Evolutionary conservation across 768 basidiomycete species (phyloP).

Genomic region (Leccinum boreale): DNA sequence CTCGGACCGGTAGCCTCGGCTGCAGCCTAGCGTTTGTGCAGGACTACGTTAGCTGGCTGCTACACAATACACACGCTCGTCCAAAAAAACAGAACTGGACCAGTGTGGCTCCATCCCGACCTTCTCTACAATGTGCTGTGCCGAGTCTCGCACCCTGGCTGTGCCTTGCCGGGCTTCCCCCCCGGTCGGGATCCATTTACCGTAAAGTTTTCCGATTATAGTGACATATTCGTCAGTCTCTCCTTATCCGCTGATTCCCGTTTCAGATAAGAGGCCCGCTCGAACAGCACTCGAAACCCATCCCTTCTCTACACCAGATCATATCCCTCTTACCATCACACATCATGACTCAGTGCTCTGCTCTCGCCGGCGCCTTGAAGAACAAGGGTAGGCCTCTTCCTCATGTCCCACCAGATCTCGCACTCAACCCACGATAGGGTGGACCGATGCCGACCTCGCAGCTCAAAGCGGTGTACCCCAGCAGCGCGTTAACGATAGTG

Average conservation of each 20-base stretch:
- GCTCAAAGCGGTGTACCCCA: slow-evolving; percentile 37
- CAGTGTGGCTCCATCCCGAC: too few species aligned
- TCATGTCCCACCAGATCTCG: neutral
- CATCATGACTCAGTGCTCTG: slow-evolving; percentile 48
- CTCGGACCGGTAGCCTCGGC: too few species aligned
- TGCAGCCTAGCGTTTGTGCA: too few species aligned
- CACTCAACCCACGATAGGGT: slow-evolving; percentile 2
- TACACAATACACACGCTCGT: too few species aligned
- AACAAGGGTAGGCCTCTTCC: slow-evolving; percentile 39
- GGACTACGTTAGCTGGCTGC: too few species aligned
- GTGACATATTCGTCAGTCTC: slow-evolving; percentile 7
- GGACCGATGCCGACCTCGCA: slow-evolving; percentile 39
- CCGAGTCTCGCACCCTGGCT: too few species aligned
- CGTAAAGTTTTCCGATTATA: too few species aligned
- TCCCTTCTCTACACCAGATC: neutral
- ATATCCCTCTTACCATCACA: slow-evolving; percentile 44
- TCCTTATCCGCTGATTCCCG: slow-evolving; percentile 8
- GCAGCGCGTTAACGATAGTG: slow-evolving; percentile 54
- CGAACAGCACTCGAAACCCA: neutral
- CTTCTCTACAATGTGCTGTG: too few species aligned
- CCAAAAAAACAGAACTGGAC: too few species aligned
- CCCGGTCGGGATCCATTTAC: too few species aligned
- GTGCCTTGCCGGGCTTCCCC: too few species aligned
- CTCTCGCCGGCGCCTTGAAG: slow-evolving; percentile 50
- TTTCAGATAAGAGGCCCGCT: slow-evolving; percentile 14